Conservation (phyloP, 2,329 filamentous ascomycete species). For the Beauveria sp. region DNA sequence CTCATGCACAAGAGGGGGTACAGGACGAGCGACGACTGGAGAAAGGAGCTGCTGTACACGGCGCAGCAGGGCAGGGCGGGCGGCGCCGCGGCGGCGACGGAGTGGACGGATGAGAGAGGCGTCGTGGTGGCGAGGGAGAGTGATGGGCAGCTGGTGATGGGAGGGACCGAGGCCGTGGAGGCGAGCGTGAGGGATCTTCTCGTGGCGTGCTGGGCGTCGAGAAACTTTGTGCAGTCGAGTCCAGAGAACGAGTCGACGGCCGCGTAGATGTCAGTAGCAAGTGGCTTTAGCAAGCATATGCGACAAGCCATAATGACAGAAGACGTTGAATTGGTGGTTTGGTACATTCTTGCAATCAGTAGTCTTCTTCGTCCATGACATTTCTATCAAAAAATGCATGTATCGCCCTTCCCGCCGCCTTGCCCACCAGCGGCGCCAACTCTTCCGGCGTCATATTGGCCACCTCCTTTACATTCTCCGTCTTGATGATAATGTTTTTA, state of each 20-base stretch:
- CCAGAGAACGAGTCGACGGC: not conserved
- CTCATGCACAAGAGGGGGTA: conserved; percentile 1
- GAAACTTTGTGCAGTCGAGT: not conserved
- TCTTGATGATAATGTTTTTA: conserved; percentile 61
- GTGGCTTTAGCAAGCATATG: too few species aligned
- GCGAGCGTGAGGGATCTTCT: not conserved
- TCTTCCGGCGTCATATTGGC: conserved; percentile 77
- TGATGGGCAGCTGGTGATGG: not conserved
- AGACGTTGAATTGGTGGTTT: too few species aligned
- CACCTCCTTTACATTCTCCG: conserved; percentile 71
- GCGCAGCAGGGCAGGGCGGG: not conserved
- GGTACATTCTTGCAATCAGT: not conserved
- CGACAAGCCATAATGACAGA: too few species aligned
- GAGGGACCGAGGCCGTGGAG: not conserved
- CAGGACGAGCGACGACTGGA: conserved; percentile 3
- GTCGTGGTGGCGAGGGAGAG: conserved; percentile 1
- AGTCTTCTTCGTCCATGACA: conserved; percentile 44
- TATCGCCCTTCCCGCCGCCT: conserved; percentile 68
- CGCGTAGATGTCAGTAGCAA: too few species aligned
- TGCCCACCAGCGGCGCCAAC: conserved; percentile 67
- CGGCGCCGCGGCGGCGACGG: not conserved
- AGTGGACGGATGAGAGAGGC: not conserved
- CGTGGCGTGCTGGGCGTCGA: conserved; percentile 5
- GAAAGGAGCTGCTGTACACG: conserved; percentile 2
- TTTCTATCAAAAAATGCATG: conserved; percentile 70